Percentiles rank a stretch among this genome's conserved stretches.
These are phyloP conservation scores for Trichocomaceae sp. DNA, from an alignment of 2,329 filamentous ascomycete genomes.

Conservation along the genomic window DNA sequence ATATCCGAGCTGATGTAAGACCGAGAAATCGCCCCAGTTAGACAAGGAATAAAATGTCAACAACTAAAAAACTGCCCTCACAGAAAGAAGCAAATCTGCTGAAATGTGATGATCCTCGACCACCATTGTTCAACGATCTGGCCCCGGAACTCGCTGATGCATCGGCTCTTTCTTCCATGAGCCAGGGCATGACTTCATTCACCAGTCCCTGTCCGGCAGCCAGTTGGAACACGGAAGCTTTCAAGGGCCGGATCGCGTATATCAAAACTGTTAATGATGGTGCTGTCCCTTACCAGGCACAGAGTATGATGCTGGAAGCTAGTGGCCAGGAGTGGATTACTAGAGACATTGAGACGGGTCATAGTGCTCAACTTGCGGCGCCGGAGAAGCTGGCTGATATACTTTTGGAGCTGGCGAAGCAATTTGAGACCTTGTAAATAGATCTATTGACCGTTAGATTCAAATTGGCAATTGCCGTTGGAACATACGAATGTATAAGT, in stretches of 20 bases:
- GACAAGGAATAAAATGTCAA: too few relatives aligned
- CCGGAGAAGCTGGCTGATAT: conserved; percentile 9
- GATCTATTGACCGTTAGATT: too few relatives aligned
- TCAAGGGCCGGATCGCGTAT: conserved; percentile 8
- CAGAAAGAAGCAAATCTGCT: conserved; percentile 13
- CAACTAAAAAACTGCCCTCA: background rate
- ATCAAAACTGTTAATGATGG: conserved; percentile 3
- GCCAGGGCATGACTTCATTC: conserved; percentile 9
- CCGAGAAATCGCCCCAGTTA: too few relatives aligned
- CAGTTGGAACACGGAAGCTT: conserved; percentile 8
- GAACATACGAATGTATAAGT: too few relatives aligned
- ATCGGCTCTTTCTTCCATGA: conserved; percentile 10
- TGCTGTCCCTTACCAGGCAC: conserved; percentile 6
- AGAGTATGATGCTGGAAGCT: conserved; percentile 5
- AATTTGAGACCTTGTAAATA: conserved; percentile 2
- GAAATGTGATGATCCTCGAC: conserved; percentile 14
- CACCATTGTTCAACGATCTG: conserved; percentile 13
- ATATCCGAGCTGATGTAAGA: conserved; percentile 14
- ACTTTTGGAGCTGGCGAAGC: conserved; percentile 3
- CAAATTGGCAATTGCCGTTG: too few relatives aligned
- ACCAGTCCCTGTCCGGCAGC: conserved; percentile 5
- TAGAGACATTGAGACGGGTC: conserved; percentile 6
- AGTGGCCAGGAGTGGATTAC: conserved; percentile 8
- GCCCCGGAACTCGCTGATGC: conserved; percentile 11
- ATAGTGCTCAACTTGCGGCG: conserved; percentile 6